Evolutionary conservation across 2,329 filamentous ascomycete species (phyloP), one percentile per base, ranked within the genome.

Genomic region (Sclerotinia minor): DNA sequence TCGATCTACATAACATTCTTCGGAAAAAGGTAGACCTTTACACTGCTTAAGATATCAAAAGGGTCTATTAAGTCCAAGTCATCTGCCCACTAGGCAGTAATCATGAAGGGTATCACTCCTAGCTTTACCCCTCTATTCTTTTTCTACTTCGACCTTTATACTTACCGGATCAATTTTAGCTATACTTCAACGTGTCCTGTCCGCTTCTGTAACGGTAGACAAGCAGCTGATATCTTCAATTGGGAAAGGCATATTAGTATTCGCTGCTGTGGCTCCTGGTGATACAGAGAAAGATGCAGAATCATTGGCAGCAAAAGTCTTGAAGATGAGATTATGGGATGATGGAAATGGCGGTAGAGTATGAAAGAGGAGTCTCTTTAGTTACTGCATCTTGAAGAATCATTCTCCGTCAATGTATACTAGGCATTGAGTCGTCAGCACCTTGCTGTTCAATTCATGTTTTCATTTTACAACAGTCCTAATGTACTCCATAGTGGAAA

Each of bases 131-230:
- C 32, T 60, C 32, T 38, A 49, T 44, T 15, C 49, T 24, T 41
- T 44, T 47, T 47, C 7, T 71, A 65, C 5, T 44, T 54, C 63
- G 60, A 73, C 67, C 64, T 38, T 50, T 24, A 24, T 9, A 60
- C 59, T 55, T 19, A 64, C 52, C 35, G 4, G 21, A 5, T 50
- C 65, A 69, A 69, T 78, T 73, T 69, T 76, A 97, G 95, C 93
- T 65, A 92, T 99, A 69, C 82, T 98, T 65, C 95, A 99, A 80
- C 87, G 95, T 72, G 95, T 99, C 64, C 87, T 97, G 69, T 98
- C 94, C 54, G 94, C 94, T 69, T 97, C 94, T 9, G 95, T 99
- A 74, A 95, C 93, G 1, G 94, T 99, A 64, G 94, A 99, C 77
- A 90, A 92, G 76, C 85, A 96, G 77, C 81, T 97, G 41, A 86